Conservation (phyloP, 2,329 filamentous ascomycete species). For the Plenodomus lindquistii region DNA sequence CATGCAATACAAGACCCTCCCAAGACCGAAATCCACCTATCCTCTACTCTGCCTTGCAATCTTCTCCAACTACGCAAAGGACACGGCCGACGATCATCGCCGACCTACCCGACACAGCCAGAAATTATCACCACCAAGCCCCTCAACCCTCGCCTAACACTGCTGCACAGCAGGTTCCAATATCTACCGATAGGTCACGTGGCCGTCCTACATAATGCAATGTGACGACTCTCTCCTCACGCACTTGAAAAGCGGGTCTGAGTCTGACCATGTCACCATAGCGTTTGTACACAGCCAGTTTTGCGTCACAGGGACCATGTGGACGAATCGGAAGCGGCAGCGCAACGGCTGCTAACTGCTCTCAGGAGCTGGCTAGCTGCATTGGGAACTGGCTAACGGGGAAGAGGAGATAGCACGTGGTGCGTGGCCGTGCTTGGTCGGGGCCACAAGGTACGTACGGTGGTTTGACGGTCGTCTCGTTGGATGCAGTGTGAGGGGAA, state of each 20-base stretch:
- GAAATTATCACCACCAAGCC: too few relatives aligned
- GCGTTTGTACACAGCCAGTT: background rate
- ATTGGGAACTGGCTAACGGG: background rate
- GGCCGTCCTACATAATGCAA: background rate
- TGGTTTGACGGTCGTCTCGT: conserved; percentile 1
- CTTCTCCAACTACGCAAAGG: too few relatives aligned
- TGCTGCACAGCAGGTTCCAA: background rate
- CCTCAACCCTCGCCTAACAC: too few relatives aligned
- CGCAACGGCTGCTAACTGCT: conserved; percentile 1
- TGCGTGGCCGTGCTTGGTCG: background rate
- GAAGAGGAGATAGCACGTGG: background rate
- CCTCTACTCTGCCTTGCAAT: too few relatives aligned
- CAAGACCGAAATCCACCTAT: background rate
- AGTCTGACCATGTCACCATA: too few relatives aligned
- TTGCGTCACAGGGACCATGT: conserved; percentile 13
- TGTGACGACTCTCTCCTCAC: background rate
- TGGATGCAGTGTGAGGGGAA: background rate
- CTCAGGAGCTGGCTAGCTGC: background rate
- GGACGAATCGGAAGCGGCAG: conserved; percentile 3
- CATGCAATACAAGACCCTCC: background rate
- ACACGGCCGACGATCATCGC: too few relatives aligned
- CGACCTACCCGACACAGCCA: too few relatives aligned
- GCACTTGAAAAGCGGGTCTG: background rate
- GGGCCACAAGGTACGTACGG: background rate
- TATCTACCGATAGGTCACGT: background rate